Conservation (phyloP, 73 alveolate genomes). For the Effrenium voratum region DNA sequence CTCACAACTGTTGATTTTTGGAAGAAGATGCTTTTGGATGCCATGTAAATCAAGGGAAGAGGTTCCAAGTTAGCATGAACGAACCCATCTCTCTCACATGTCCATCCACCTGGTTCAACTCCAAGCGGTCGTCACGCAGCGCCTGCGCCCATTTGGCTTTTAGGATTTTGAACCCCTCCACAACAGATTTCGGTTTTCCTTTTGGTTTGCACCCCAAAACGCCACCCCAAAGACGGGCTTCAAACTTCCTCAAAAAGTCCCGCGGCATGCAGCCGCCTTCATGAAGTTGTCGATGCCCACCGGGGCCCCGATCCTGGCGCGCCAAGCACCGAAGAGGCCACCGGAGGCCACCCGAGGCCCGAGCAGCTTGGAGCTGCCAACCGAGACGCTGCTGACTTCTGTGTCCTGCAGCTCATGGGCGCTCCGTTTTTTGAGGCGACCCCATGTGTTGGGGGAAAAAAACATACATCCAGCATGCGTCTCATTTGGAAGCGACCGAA, state of each 20-base stretch:
- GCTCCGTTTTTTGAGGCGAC: background rate
- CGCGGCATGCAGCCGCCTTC: slow-evolving; percentile 28
- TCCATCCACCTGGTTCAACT: slow-evolving; percentile 47
- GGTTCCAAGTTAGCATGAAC: too few relatives aligned
- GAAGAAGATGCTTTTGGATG: too few relatives aligned
- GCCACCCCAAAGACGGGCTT: too few relatives aligned
- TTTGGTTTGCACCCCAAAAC: background rate
- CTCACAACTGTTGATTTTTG: too few relatives aligned
- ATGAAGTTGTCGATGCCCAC: slow-evolving; percentile 50
- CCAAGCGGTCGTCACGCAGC: slow-evolving; percentile 67
- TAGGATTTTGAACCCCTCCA: too few relatives aligned
- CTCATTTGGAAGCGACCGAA: background rate
- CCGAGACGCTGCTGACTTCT: slow-evolving; percentile 41
- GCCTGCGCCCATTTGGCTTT: background rate
- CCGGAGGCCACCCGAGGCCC: background rate
- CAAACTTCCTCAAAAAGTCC: too few relatives aligned
- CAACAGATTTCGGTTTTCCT: background rate
- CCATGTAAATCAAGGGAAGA: too few relatives aligned
- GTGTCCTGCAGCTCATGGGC: slow-evolving; percentile 11
- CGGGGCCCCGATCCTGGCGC: slow-evolving; percentile 28
- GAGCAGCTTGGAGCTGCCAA: slow-evolving; percentile 52
- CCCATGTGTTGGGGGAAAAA: background rate
- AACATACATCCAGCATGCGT: background rate
- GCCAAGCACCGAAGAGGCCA: background rate
- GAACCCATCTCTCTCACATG: too few relatives aligned